These are phyloP conservation scores for Omphalotus guepiniiformis DNA, from an alignment of 768 basidiomycete species.

Conservation along the genomic window DNA sequence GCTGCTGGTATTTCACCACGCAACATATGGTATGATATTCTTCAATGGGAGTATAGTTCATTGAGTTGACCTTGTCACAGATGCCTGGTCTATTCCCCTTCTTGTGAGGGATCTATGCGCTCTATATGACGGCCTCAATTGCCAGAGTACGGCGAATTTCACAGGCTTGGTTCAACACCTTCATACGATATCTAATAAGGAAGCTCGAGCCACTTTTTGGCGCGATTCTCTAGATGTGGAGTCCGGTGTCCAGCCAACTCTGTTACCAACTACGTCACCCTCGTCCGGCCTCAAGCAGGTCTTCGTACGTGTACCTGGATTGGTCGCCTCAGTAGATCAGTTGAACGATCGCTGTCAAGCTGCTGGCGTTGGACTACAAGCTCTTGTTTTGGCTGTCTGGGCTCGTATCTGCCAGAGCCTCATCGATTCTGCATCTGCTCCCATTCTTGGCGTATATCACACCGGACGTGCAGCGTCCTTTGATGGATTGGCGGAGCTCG, in stretches of 20 bases:
- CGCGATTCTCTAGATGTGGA: background rate
- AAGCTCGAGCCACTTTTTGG: conserved; percentile 5
- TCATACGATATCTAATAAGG: background rate
- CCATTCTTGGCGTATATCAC: conserved; percentile 7
- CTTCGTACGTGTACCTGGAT: conserved; percentile 1
- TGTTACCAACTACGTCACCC: background rate
- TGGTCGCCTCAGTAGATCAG: conserved; percentile 1
- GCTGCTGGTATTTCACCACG: conserved; percentile 6
- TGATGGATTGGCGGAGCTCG: conserved; percentile 1
- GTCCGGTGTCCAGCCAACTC: background rate
- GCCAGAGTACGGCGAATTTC: conserved; percentile 5
- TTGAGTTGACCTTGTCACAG: background rate
- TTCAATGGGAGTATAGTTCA: background rate
- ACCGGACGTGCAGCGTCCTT: conserved; percentile 7
- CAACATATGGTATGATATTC: conserved; percentile 8
- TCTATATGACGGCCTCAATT: background rate
- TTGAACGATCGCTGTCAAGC: background rate
- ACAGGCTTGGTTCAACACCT: conserved; percentile 4
- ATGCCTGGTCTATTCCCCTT: conserved; percentile 10
- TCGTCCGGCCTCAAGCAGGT: conserved; percentile 3
- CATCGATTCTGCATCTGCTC: background rate
- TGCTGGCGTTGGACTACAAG: conserved; percentile 2
- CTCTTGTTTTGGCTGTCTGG: conserved; percentile 6
- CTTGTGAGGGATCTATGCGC: conserved; percentile 5
- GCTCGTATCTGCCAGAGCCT: background rate